Base-by-base conservation (phyloP, 768 basidiomycete genomes). In the Hericium coralloides region DNA sequence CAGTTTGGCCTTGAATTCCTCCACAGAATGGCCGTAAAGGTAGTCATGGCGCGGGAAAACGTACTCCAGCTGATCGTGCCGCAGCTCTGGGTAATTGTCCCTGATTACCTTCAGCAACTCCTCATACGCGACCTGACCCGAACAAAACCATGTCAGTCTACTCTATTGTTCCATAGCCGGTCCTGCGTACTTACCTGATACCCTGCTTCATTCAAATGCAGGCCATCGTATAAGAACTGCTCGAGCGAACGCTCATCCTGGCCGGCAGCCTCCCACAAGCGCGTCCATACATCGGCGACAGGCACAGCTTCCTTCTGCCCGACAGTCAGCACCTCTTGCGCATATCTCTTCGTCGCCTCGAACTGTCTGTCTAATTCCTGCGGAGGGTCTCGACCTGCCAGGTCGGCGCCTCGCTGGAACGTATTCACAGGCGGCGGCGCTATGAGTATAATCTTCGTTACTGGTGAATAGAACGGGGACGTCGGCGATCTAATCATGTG, bases 351-450 rank as follows among this genome's bases (percentile, higher is more conserved):
- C 17, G 91, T 88, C 20, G 73, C 73, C 22, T 77, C 81, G 63
- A 87, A 87, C 38, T 72, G 66, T 12, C 90, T 79, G 66, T 89
- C 86, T 55, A 81, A 70, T 47, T 65, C 70, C 50, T 72, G 58
- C 17, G 83, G 79, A 9, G 81, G 80, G 55, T 76, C 70, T 48
- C 80, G 76, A 17, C 74, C 69, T 25, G 71, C 72, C 47, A 84
- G 72, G 64, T 81, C 78, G 47, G 73, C 77, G 39, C 64, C 65
- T 63, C 88, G 75, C 58, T 82, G 81, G 61, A 77, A 63, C 5
- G 82, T 82, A 63, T 86, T 88, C 54, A 92, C 77, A 2, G 94
- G 94, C 4, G 93, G 90, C 12, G 94, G 89, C 14, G 89, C 89
- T 57, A 95, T 81, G 56, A 98, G 75, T 53, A 97, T 72, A 63